Evolutionary conservation across 305 asterid species (phyloP).

Genomic region (Striga hermonthica): DNA sequence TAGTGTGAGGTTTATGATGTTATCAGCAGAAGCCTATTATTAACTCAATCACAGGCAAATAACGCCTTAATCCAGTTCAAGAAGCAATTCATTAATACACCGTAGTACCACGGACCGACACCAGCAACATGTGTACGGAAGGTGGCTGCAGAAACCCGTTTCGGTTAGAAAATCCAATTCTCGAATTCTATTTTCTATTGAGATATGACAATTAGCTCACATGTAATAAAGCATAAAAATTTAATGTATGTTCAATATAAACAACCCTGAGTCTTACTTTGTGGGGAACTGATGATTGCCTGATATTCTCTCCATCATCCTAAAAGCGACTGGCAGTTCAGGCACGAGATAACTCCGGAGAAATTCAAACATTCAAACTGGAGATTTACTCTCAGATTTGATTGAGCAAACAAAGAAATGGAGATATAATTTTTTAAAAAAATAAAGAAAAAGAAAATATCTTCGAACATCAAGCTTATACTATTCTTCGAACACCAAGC

Average conservation of each 20-base stretch:
- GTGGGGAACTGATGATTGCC: background rate
- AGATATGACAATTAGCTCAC: background rate
- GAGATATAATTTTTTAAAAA: background rate
- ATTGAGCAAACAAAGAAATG: background rate
- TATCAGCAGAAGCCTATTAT: too few relatives aligned
- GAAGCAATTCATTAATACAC: too few relatives aligned
- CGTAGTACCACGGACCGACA: too few relatives aligned
- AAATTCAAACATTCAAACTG: background rate
- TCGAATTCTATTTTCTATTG: background rate
- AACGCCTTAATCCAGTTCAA: too few relatives aligned
- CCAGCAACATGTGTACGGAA: too few relatives aligned
- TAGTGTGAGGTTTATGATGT: too few relatives aligned
- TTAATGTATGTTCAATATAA: background rate
- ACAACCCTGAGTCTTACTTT: background rate
- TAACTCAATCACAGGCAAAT: too few relatives aligned
- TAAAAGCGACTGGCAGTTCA: background rate
- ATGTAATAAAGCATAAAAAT: background rate
- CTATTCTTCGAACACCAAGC: background rate
- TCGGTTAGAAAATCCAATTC: too few relatives aligned
- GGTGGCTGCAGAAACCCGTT: too few relatives aligned
- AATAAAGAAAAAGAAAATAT: background rate
- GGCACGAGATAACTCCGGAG: background rate
- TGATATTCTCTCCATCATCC: background rate
- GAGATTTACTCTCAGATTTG: background rate
- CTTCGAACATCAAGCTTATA: background rate